phyloP scores from a whole-genome alignment of 164 flowering plant genomes.

The Macadamia integrifolia region DNA sequence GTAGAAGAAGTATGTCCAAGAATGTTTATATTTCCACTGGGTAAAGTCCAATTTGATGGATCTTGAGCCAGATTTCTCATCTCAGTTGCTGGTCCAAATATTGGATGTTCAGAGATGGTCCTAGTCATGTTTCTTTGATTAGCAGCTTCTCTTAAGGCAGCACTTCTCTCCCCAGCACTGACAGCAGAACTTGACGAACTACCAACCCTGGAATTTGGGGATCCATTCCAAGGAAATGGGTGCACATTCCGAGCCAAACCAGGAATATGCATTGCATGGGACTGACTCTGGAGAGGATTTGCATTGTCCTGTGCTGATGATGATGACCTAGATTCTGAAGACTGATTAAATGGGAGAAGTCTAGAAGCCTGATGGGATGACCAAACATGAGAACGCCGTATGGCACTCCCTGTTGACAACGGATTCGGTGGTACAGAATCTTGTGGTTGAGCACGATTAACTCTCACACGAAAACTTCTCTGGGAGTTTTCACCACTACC shows the following conservation, averaged over 20 bases:
- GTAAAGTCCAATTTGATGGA: slow-evolving; percentile 31
- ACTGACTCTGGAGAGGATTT: slow-evolving; percentile 22
- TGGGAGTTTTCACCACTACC: slow-evolving; percentile 24
- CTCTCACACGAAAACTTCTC: slow-evolving; percentile 23
- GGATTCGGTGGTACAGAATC: slow-evolving; percentile 30
- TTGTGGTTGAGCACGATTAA: slow-evolving; percentile 3
- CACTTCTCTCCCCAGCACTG: slow-evolving; percentile 26
- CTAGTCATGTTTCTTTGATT: slow-evolving; percentile 35
- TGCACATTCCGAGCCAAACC: slow-evolving; percentile 26
- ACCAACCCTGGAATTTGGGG: slow-evolving; percentile 35
- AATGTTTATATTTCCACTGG: slow-evolving; percentile 25
- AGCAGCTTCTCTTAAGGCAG: slow-evolving; percentile 27
- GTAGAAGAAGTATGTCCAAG: slow-evolving; percentile 46
- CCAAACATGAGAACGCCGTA: slow-evolving; percentile 23
- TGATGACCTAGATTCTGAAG: slow-evolving; percentile 35
- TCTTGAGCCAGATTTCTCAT: slow-evolving; percentile 32
- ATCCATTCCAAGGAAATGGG: slow-evolving; percentile 35
- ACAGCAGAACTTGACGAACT: slow-evolving; percentile 30
- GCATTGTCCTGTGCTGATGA: slow-evolving; percentile 12
- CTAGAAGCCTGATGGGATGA: slow-evolving; percentile 22
- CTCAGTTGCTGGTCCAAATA: slow-evolving; percentile 40
- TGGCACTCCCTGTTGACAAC: slow-evolving; percentile 19
- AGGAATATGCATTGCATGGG: slow-evolving; percentile 19
- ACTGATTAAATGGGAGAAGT: slow-evolving; percentile 20
- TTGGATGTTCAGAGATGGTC: slow-evolving; percentile 46